These are phyloP conservation scores for Drechslerella dactyloides DNA, from an alignment of 2,329 filamentous ascomycete genomes.

Conservation along the genomic window DNA sequence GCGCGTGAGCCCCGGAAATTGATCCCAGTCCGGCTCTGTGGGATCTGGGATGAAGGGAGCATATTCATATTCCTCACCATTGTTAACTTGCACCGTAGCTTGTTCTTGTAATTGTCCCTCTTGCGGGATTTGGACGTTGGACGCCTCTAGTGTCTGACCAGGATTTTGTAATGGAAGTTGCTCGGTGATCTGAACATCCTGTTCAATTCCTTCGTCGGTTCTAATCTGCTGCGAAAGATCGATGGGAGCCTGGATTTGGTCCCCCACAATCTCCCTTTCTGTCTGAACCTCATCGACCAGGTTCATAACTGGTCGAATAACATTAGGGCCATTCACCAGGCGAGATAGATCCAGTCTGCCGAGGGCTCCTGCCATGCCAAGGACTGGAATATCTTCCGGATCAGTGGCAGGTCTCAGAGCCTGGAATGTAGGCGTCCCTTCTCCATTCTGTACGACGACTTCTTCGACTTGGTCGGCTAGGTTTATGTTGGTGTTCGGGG, in stretches of 20 bases:
- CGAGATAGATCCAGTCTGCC: background rate
- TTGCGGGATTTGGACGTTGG: too few species aligned
- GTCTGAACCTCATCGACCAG: background rate
- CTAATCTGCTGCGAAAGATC: too few species aligned
- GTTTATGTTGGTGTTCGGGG: too few species aligned
- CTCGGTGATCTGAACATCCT: too few species aligned
- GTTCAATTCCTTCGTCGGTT: too few species aligned
- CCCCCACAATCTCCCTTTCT: background rate
- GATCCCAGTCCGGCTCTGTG: constrained; percentile 3
- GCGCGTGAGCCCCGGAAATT: constrained; percentile 4
- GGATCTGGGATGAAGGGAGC: constrained; percentile 22
- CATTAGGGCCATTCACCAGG: background rate
- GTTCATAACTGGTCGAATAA: background rate
- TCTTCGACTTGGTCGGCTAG: too few species aligned
- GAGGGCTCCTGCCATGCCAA: background rate
- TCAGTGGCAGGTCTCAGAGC: too few species aligned
- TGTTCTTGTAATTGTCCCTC: background rate
- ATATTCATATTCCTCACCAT: constrained; percentile 40
- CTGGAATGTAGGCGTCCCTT: too few species aligned
- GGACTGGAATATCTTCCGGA: background rate
- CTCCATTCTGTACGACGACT: too few species aligned
- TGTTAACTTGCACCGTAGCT: constrained; percentile 3
- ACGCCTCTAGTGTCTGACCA: too few species aligned
- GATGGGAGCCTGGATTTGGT: background rate
- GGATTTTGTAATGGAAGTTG: too few species aligned